Conservation (phyloP, 352 stramenopile species). For the Globisporangium emineosum region DNA sequence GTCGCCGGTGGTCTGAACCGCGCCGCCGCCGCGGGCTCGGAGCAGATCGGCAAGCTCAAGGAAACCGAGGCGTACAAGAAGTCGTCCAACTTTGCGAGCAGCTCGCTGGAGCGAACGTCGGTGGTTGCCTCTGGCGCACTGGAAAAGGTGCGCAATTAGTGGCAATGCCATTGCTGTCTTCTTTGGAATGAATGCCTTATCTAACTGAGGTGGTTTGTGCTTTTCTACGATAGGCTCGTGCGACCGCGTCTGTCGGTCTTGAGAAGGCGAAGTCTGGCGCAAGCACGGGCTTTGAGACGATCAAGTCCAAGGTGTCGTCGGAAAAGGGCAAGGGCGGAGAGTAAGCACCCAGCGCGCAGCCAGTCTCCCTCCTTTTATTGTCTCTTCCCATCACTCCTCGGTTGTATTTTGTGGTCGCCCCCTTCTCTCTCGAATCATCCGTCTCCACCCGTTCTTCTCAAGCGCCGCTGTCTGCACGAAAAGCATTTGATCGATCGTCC, state of each 20-base stretch:
- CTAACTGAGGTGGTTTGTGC: background rate
- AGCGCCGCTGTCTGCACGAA: background rate
- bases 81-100: constrained; percentile 56
- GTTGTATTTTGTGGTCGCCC: constrained; percentile 7
- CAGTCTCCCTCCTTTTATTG: background rate
- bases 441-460: background rate
- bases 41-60: constrained; percentile 79
- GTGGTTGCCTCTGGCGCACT: constrained; percentile 61
- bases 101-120: constrained; percentile 57
- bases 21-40: constrained; percentile 57
- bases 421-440: background rate
- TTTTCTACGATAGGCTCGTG: constrained; percentile 36
- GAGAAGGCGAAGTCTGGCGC: constrained; percentile 83
- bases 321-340: constrained; percentile 62
- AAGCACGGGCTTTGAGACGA: constrained; percentile 61
- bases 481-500: background rate
- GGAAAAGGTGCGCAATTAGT: constrained; percentile 48
- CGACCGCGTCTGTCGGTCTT: constrained; percentile 52
- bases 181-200: background rate
- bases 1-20: constrained; percentile 63
- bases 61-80: constrained; percentile 86
- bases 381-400: background rate
- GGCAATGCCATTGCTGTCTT: no score
- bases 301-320: constrained; percentile 69
- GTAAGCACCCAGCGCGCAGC: constrained; percentile 7